Conservation (phyloP, 306 rosid genomes). For the Alnus glutinosa region DNA sequence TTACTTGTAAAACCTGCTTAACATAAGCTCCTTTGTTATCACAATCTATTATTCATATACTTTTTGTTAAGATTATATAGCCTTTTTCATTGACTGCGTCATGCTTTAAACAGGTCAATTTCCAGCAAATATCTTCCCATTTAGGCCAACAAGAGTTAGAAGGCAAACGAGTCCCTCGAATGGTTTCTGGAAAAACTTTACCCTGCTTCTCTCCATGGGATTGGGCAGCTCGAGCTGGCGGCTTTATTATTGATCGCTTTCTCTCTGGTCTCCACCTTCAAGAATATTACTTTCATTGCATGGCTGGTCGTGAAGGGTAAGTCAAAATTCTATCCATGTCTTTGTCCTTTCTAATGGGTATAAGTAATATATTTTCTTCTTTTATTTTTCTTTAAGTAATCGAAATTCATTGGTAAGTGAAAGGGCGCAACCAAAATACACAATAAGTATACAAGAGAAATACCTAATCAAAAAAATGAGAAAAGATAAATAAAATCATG, state of each 20-base stretch:
- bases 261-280: constrained; percentile 94
- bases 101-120: constrained; percentile 72
- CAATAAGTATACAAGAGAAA: too few species aligned
- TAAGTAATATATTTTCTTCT: too few species aligned
- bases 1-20: background rate
- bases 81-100: constrained; percentile 14
- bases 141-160: constrained; percentile 94
- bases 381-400: too few species aligned
- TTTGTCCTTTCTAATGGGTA: too few species aligned
- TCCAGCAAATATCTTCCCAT: constrained; percentile 95
- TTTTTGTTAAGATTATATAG: background rate
- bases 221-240: constrained; percentile 92
- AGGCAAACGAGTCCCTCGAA: constrained; percentile 94
- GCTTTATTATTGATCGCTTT: constrained; percentile 89
- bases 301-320: constrained; percentile 99
- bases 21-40: background rate
- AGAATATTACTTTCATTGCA: constrained; percentile 95
- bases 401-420: too few species aligned
- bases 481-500: too few species aligned
- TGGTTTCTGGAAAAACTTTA: constrained; percentile 96
- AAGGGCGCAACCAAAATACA: too few species aligned
- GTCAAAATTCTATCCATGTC: constrained; percentile 12
- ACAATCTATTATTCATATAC: background rate
- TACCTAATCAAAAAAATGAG: too few species aligned
- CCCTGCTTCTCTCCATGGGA: constrained; percentile 98